Percentiles rank a stretch among this genome's conserved stretches.
Conservation (phyloP, 371 early-diverging fungal genomes). For the Mortierella sp. region DNA sequence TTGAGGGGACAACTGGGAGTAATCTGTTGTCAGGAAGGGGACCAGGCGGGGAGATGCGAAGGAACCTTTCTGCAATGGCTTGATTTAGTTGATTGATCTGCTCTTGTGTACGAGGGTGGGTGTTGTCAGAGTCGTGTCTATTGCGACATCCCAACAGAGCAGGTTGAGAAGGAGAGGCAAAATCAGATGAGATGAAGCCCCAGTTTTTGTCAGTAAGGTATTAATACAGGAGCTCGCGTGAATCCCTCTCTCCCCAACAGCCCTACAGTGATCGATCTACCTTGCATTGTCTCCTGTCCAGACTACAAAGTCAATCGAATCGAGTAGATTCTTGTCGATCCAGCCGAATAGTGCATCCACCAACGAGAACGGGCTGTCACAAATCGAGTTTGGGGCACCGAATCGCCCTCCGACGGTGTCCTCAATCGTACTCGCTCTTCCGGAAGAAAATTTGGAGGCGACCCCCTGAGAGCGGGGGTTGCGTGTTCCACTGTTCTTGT, state of each 20-base stretch:
- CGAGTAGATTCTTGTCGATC: constrained; percentile 59
- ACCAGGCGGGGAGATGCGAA: background rate
- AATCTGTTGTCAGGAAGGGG: constrained; percentile 4
- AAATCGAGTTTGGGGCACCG: constrained; percentile 65
- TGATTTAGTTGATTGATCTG: constrained; percentile 60
- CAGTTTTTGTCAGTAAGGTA: too few relatives aligned
- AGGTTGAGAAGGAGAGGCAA: background rate
- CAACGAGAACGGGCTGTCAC: constrained; percentile 71
- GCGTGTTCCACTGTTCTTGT: too few relatives aligned
- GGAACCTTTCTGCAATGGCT: constrained; percentile 39
- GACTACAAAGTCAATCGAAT: constrained; percentile 73
- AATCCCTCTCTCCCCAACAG: too few relatives aligned
- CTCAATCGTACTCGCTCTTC: constrained; percentile 25
- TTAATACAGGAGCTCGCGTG: too few relatives aligned
- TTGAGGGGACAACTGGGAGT: constrained; percentile 61
- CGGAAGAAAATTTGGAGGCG: constrained; percentile 5
- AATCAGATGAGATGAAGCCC: too few relatives aligned
- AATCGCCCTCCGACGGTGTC: constrained; percentile 14
- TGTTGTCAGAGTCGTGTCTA: constrained; percentile 76
- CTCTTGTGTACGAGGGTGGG: constrained; percentile 60
- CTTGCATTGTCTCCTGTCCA: constrained; percentile 81
- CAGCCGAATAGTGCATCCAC: constrained; percentile 71
- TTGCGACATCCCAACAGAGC: constrained; percentile 6
- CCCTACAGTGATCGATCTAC: constrained; percentile 33
- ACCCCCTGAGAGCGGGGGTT: too few relatives aligned